Evolutionary conservation across 2,329 filamentous ascomycete genomes (phyloP).

Genomic region (Xylaria multiplex): DNA sequence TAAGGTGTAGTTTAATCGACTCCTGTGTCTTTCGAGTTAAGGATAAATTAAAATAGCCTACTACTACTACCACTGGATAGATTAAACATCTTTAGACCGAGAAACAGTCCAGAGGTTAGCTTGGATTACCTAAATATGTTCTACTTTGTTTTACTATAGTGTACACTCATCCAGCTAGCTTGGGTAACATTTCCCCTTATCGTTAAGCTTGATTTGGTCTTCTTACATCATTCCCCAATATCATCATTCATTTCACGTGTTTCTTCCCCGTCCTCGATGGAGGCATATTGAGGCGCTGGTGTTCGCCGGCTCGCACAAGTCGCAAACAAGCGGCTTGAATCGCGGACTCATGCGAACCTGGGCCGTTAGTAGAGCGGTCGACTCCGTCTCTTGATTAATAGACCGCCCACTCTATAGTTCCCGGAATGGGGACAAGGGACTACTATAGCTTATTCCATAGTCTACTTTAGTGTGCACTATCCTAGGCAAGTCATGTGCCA

Average conservation of each 20-base stretch:
- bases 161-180: too few relatives aligned
- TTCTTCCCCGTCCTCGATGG: background rate
- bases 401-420: slow-evolving; percentile 26
- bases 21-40: background rate
- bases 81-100: too few relatives aligned
- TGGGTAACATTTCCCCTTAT: slow-evolving; percentile 1
- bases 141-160: background rate
- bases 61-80: background rate
- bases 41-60: background rate
- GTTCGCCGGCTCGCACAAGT: background rate
- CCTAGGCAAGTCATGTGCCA: slow-evolving; percentile 15
- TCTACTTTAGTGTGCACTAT: slow-evolving; percentile 18
- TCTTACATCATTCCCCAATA: background rate
- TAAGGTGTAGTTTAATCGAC: background rate
- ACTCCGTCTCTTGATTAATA: slow-evolving; percentile 23
- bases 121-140: background rate
- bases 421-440: slow-evolving; percentile 31
- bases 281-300: slow-evolving; percentile 2
- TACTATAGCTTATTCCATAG: slow-evolving; percentile 3
- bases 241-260: background rate
- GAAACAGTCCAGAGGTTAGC: background rate
- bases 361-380: slow-evolving; percentile 12
- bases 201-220: background rate
- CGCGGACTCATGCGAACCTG: slow-evolving; percentile 20
- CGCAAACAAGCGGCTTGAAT: slow-evolving; percentile 11